Base-by-base conservation (phyloP, 2,329 filamentous ascomycete genomes). In the Colletotrichum scovillei region DNA sequence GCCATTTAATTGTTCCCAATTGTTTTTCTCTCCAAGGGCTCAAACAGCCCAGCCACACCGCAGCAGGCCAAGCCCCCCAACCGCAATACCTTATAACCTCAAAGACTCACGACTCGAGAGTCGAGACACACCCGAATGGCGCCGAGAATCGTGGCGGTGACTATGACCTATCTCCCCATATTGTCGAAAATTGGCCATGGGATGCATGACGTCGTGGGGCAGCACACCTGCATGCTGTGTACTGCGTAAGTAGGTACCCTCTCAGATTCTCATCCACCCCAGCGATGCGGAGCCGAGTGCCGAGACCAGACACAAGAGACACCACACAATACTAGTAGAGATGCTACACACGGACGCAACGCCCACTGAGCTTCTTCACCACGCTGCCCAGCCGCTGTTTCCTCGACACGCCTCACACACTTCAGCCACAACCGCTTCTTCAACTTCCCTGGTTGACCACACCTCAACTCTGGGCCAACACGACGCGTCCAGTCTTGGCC, bases 141-240 rank as follows among this genome's bases (percentile, higher is more conserved):
- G 59, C 58, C 26, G 58, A 58, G 14, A 59, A 59, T 38, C 32
- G 64, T 63, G 64, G 69, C 69, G 69, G 57, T 58, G 57, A 68
- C 69, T 28, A 42, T 22, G 42, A 22, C 42, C 38, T 3, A n/a
- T 53, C 46, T 32, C 9, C 16, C 24, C 4, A 22, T 46, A 35
- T 35, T 46, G 55, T 65, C 55, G 59, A 60, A 52, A 12, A 42
- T 63, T 59, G 58, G 53, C 52, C 69, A 71, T 63, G 55, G 55
- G 59, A 46, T 71, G 63, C 68, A 74, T 74, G 68, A 74, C 72
- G 72, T 74, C 56, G 68, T 30, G 14, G n/a, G 12, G 28, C 62
- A 57, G 42, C 42, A 49, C 42, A 22, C 42, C 38, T 42, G 38
- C 16, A 42, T 42, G 32, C 32, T 35, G 32, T 35, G 11, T 12